These are phyloP conservation scores for Medicago ruthenica DNA, from an alignment of 306 rosid genomes.

Conservation along the genomic window DNA sequence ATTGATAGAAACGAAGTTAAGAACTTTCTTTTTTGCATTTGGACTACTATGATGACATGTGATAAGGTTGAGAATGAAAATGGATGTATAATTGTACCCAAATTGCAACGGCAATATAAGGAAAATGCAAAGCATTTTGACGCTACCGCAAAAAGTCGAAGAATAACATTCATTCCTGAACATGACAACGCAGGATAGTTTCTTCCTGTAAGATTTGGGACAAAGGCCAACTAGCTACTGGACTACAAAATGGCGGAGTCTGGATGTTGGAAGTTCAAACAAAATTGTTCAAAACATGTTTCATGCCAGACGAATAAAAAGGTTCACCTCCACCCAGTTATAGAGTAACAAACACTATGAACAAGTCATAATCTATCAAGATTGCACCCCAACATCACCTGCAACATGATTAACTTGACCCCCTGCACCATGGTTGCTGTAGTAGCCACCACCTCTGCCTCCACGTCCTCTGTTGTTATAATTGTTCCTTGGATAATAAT, in stretches of 20 bases:
- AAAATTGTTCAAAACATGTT: constrained; percentile 52
- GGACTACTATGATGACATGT: neutral
- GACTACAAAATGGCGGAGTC: constrained; percentile 54
- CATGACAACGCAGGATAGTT: constrained; percentile 27
- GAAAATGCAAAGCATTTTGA: constrained; percentile 16
- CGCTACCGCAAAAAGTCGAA: neutral
- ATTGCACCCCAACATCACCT: constrained; percentile 73
- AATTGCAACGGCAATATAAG: neutral
- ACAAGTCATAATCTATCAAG: constrained; percentile 54
- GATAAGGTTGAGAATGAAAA: neutral
- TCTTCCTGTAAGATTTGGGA: constrained; percentile 42
- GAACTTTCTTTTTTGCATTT: neutral
- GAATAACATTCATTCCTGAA: constrained; percentile 35
- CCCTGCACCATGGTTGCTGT: constrained; percentile 58
- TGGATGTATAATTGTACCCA: neutral
- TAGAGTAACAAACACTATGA: constrained; percentile 46
- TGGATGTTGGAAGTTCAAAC: constrained; percentile 54
- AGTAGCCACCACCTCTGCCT: constrained; percentile 70
- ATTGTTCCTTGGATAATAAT: constrained; percentile 72
- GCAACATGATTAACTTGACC: constrained; percentile 60
- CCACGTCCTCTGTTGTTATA: constrained; percentile 78
- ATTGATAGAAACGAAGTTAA: neutral
- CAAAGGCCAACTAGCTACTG: constrained; percentile 43
- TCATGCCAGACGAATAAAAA: constrained; percentile 51
- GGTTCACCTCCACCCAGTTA: constrained; percentile 54